phyloP scores from a whole-genome alignment of 805 yeast species.

The Yueomyces sp. region DNA sequence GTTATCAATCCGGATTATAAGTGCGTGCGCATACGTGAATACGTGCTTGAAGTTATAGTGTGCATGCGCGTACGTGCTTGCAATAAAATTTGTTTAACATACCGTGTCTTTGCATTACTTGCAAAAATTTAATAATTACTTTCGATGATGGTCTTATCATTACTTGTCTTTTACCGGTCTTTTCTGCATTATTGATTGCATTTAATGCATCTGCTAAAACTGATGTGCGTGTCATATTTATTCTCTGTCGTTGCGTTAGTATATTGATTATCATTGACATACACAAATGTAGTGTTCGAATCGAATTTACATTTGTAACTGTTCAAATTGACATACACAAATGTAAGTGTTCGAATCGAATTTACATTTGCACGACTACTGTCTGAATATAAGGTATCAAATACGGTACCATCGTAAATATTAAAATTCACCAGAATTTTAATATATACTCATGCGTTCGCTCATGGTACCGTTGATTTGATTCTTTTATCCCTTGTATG shows the following conservation, averaged over 20 bases:
- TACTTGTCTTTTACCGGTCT: slow-evolving; percentile 98
- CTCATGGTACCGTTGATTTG: not conserved
- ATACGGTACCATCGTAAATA: not conserved
- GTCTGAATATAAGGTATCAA: not conserved
- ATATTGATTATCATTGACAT: no score
- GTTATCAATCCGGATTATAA: slow-evolving; percentile 81
- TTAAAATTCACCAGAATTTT: no score
- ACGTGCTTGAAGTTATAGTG: not conserved
- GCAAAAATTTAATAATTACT: slow-evolving; percentile 90
- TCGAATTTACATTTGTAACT: not conserved
- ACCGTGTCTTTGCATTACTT: slow-evolving; percentile 96
- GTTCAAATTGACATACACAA: not conserved
- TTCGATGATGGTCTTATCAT: slow-evolving; percentile 95
- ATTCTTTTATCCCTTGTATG: not conserved
- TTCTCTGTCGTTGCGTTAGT: not conserved
- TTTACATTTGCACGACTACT: not conserved
- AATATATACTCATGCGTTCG: no score
- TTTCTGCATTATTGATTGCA: slow-evolving; percentile 97
- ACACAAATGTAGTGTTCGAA: not conserved
- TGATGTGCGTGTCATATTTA: slow-evolving; percentile 87
- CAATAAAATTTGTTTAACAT: slow-evolving; percentile 8
- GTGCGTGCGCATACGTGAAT: no score
- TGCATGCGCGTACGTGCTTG: not conserved
- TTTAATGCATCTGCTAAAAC: slow-evolving; percentile 97
- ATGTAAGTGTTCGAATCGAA: not conserved